Base-by-base conservation (phyloP, 164 flowering plant genomes). In the Stephania cephalantha region DNA sequence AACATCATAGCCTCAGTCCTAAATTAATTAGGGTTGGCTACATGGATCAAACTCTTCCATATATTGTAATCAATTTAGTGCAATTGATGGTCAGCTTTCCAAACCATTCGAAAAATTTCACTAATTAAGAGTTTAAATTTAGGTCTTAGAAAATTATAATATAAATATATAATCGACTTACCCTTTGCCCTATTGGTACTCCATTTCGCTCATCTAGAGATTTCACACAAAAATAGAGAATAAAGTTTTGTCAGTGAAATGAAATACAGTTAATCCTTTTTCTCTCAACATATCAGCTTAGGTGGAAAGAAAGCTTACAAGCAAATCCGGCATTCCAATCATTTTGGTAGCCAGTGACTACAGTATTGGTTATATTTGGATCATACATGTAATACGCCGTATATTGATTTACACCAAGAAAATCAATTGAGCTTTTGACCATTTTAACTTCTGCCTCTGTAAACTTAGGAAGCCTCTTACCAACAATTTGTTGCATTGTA, bases 341-440 rank as follows among this genome's bases (percentile, higher is more conserved):
- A 35, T 73, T 78, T 71, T 85, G 87, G 77, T 89, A 90, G 48
- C 89, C 84, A 69, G 76, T 63, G n/a, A 71, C 7, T 74, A 80
- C 4, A 79, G 73, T 22, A 73, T 77, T 15, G 78, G 29, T 17
- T 52, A 73, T 35, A 46, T 81, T 85, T 5, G 87, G 86, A 82
- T 87, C 86, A 53, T 75, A 85, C 80, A 88, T 88, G 83, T 86
- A 90, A 80, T 84, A 85, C 35, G 91, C 17, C 1, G 92, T 90
- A 55, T 90, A 90, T 46, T 90, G 92, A 75, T 90, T 90, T 29
- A 90, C 79, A 20, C 94, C 94, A 18, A 90, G 76, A 76, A 81
- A 89, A 75, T 90, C 94, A 1, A 80, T 76, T 10, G 94, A 86
- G 8, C 92, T 91, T 71, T 88, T 89, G 65, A 90, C 90, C 86